Percentiles rank a stretch among this genome's conserved stretches.
Evolutionary conservation across 768 basidiomycete species (phyloP).

Genomic region (Collybiopsis confluens): DNA sequence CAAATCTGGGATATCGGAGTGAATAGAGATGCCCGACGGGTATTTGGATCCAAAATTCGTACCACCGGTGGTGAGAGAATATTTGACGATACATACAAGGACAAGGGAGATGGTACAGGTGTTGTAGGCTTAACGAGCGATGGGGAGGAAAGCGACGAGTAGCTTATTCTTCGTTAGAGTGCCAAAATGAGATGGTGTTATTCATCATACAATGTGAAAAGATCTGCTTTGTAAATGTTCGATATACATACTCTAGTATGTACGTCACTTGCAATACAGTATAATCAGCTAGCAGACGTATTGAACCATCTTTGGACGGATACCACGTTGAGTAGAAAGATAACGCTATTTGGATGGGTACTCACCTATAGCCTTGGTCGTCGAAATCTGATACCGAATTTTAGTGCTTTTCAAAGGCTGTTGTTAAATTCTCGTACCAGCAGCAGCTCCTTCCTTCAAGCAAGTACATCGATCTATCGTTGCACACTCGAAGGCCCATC

Average conservation of each 20-base stretch:
- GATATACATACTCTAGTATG: too few relatives aligned
- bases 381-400: background rate
- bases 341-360: too few relatives aligned
- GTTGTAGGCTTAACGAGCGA: constrained; percentile 67
- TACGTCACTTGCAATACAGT: too few relatives aligned
- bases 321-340: background rate
- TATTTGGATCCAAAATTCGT: constrained; percentile 74
- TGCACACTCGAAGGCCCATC: constrained; percentile 22
- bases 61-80: constrained; percentile 54
- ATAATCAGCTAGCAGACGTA: background rate
- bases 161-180: too few relatives aligned
- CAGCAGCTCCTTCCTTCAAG: constrained; percentile 14
- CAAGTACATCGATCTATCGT: constrained; percentile 21
- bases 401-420: too few relatives aligned
- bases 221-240: too few relatives aligned
- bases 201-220: too few relatives aligned
- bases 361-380: constrained; percentile 2
- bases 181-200: too few relatives aligned
- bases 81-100: constrained; percentile 54
- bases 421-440: background rate
- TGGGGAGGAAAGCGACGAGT: constrained; percentile 62
- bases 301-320: constrained; percentile 2
- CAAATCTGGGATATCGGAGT: constrained; percentile 95
- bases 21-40: constrained; percentile 77
- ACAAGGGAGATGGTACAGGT: constrained; percentile 44